Evolutionary conservation across 768 basidiomycete genomes (phyloP).

Genomic region (Lactarius evosmus): DNA sequence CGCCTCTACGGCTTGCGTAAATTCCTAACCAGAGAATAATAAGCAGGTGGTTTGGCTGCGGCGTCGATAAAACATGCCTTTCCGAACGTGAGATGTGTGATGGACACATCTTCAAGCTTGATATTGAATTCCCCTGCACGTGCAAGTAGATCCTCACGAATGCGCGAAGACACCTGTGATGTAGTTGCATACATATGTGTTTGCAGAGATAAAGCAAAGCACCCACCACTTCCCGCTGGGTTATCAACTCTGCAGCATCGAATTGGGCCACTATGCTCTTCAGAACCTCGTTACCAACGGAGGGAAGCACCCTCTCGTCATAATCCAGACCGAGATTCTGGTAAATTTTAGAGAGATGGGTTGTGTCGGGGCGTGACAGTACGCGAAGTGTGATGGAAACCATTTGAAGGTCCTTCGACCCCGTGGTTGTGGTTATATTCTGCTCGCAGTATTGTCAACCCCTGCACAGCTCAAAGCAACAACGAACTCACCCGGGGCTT

Average conservation of each 20-base stretch:
- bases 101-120: slow-evolving; percentile 93
- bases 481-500: slow-evolving; percentile 75
- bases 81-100: slow-evolving; percentile 87
- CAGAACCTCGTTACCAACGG: slow-evolving; percentile 96
- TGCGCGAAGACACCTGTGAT: slow-evolving; percentile 79
- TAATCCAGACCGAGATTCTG: slow-evolving; percentile 94
- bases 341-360: slow-evolving; percentile 89
- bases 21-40: slow-evolving; percentile 57
- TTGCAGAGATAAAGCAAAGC: not conserved
- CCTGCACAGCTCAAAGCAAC: not conserved
- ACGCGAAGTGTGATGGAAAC: slow-evolving; percentile 95
- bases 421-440: slow-evolving; percentile 99
- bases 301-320: slow-evolving; percentile 95
- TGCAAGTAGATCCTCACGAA: slow-evolving; percentile 87
- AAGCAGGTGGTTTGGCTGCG: not conserved
- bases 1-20: slow-evolving; percentile 97
- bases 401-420: slow-evolving; percentile 99
- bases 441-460: slow-evolving; percentile 34
- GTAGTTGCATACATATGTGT: not conserved
- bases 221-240: slow-evolving; percentile 93
- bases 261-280: slow-evolving; percentile 99
- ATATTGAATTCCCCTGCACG: slow-evolving; percentile 97
- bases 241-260: slow-evolving; percentile 94
- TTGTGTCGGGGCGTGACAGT: slow-evolving; percentile 86
- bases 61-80: slow-evolving; percentile 47